Evolutionary conservation across 2,329 filamentous ascomycete species (phyloP).

Genomic region (Sarocladiaceae sp.): DNA sequence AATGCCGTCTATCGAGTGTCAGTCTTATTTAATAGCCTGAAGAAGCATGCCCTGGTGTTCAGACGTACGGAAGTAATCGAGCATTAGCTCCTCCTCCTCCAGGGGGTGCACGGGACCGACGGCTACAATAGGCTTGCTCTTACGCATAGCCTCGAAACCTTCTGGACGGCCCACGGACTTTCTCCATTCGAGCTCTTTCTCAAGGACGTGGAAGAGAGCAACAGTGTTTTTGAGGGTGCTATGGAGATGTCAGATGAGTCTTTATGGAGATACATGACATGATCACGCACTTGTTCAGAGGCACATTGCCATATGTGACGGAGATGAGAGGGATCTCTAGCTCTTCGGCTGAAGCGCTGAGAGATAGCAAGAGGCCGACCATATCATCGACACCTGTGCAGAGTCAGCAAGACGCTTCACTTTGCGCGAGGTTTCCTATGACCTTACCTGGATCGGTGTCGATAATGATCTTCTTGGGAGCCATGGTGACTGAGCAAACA

Average conservation of each 20-base stretch:
- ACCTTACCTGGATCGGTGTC: conserved; percentile 78
- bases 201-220: conserved; percentile 84
- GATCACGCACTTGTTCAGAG: conserved; percentile 62
- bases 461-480: conserved; percentile 77
- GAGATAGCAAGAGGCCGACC: conserved; percentile 78
- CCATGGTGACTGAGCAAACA: conserved; percentile 38
- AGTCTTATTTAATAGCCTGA: neutral
- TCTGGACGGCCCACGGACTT: conserved; percentile 57
- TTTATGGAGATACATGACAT: no score
- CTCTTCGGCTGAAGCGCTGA: conserved; percentile 76
- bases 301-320: conserved; percentile 89
- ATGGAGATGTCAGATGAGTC: conserved; percentile 2
- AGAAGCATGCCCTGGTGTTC: no score
- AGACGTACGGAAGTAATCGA: conserved; percentile 83
- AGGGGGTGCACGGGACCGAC: conserved; percentile 82
- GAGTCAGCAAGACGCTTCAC: neutral
- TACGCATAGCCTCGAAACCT: conserved; percentile 67
- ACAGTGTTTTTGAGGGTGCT: conserved; percentile 86
- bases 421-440: neutral
- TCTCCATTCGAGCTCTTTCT: conserved; percentile 83
- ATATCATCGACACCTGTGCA: conserved; percentile 77
- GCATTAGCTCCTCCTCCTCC: conserved; percentile 72
- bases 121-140: conserved; percentile 74
- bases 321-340: conserved; percentile 81
- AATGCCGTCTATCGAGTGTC: conserved; percentile 51